phyloP scores from a whole-genome alignment of 169 alveolate species.

The Plasmodium falciparum region DNA sequence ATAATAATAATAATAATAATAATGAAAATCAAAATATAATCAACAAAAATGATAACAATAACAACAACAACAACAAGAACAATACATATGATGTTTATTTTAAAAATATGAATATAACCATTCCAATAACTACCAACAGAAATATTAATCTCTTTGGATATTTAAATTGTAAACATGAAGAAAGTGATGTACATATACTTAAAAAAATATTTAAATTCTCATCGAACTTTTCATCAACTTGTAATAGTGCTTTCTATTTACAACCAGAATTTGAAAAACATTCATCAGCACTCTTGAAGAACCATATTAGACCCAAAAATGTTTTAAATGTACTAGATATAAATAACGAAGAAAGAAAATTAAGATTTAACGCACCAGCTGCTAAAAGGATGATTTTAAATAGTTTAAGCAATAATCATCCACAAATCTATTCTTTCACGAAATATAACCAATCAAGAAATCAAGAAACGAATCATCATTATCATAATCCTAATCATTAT shows the following conservation, averaged over 20 bases:
- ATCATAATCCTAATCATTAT: slow-evolving; percentile 4
- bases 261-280: slow-evolving; percentile 77
- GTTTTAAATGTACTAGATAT: slow-evolving; percentile 62
- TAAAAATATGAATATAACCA: slow-evolving; percentile 50
- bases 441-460: slow-evolving; percentile 4
- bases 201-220: slow-evolving; percentile 55
- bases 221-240: slow-evolving; percentile 51
- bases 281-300: slow-evolving; percentile 43
- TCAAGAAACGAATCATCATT: neutral
- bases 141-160: slow-evolving; percentile 55
- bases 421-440: slow-evolving; percentile 48
- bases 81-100: slow-evolving; percentile 14
- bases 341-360: slow-evolving; percentile 75
- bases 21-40: neutral
- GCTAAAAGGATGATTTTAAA: slow-evolving; percentile 71
- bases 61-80: neutral
- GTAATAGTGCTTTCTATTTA: slow-evolving; percentile 67
- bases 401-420: slow-evolving; percentile 68
- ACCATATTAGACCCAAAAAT: slow-evolving; percentile 60
- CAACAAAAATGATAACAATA: neutral
- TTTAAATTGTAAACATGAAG: slow-evolving; percentile 66
- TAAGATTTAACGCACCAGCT: slow-evolving; percentile 70
- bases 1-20: neutral
- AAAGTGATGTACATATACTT: slow-evolving; percentile 59
- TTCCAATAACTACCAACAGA: slow-evolving; percentile 33